Conservation (phyloP, 2,329 filamentous ascomycete genomes). For the Hymenoscyphus linearis region DNA sequence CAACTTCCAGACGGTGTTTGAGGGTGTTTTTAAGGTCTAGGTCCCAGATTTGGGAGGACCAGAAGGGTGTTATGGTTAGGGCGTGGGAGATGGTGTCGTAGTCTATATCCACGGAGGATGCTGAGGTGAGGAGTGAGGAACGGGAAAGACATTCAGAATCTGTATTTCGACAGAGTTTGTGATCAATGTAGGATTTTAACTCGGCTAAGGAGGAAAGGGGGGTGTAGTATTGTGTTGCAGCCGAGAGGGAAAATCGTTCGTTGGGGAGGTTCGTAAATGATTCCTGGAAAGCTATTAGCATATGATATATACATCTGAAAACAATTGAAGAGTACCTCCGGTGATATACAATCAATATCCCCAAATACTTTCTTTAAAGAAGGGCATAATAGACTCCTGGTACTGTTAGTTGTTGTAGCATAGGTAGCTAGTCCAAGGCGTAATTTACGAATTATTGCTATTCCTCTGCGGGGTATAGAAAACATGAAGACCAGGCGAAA, state of each 20-base stretch:
- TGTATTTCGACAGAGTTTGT: slow-evolving; percentile 44
- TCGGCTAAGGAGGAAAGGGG: slow-evolving; percentile 51
- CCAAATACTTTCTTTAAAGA: slow-evolving; percentile 55
- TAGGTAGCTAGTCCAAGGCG: background rate
- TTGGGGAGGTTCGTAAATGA: slow-evolving; percentile 59
- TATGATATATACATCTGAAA: background rate
- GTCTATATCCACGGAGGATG: slow-evolving; percentile 69
- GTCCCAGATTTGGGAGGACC: slow-evolving; percentile 40
- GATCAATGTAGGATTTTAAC: slow-evolving; percentile 49
- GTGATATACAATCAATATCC: slow-evolving; percentile 48
- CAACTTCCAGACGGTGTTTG: slow-evolving; percentile 67
- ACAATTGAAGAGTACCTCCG: slow-evolving; percentile 35
- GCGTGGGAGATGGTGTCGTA: slow-evolving; percentile 65
- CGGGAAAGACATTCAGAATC: slow-evolving; percentile 46
- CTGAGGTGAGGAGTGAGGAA: slow-evolving; percentile 43
- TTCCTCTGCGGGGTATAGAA: slow-evolving; percentile 58
- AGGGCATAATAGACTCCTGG: slow-evolving; percentile 49
- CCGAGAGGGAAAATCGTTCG: slow-evolving; percentile 55
- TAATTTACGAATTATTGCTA: slow-evolving; percentile 20
- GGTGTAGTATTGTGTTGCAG: slow-evolving; percentile 67
- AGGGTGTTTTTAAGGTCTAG: slow-evolving; percentile 25
- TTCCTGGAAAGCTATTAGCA: slow-evolving; percentile 34
- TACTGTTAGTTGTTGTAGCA: slow-evolving; percentile 3
- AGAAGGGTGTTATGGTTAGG: slow-evolving; percentile 60
- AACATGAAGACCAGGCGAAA: slow-evolving; percentile 77